Evolutionary conservation across 176 grass and related monocot species (phyloP).

Genomic region (Triticum turgidum): DNA sequence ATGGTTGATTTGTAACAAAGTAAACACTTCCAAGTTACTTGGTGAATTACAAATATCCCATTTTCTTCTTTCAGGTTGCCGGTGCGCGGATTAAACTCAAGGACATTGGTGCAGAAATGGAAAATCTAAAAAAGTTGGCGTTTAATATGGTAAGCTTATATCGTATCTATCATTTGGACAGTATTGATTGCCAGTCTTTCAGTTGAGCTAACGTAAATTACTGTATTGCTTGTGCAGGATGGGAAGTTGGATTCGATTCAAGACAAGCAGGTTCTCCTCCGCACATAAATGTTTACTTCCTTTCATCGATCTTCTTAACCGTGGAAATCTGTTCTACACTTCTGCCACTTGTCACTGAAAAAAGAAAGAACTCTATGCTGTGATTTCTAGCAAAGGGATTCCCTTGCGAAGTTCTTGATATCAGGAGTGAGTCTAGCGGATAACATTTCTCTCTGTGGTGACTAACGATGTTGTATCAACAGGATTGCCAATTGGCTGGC

Average conservation of each 20-base stretch:
- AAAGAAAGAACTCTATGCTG: background rate
- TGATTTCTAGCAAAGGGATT: background rate
- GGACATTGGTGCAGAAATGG: conserved; percentile 61
- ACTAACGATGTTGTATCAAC: conserved; percentile 37
- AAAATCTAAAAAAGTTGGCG: conserved; percentile 45
- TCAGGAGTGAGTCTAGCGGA: too few species aligned
- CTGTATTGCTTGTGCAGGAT: conserved; percentile 41
- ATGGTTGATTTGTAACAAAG: background rate
- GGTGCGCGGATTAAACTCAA: conserved; percentile 48
- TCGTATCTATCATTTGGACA: background rate
- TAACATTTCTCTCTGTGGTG: background rate
- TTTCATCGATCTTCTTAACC: background rate
- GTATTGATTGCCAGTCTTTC: background rate
- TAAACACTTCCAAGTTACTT: background rate
- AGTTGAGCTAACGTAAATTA: background rate
- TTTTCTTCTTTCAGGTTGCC: conserved; percentile 53
- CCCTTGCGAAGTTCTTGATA: background rate
- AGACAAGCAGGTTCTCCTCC: conserved; percentile 52
- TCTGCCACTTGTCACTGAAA: too few species aligned
- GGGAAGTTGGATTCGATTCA: conserved; percentile 69
- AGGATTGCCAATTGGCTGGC: conserved; percentile 58
- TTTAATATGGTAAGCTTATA: conserved; percentile 43
- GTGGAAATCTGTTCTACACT: too few species aligned
- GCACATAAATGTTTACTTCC: background rate
- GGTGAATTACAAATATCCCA: background rate